Conservation (phyloP, 371 early-diverging fungal species). For the Parasitella parasitica region DNA sequence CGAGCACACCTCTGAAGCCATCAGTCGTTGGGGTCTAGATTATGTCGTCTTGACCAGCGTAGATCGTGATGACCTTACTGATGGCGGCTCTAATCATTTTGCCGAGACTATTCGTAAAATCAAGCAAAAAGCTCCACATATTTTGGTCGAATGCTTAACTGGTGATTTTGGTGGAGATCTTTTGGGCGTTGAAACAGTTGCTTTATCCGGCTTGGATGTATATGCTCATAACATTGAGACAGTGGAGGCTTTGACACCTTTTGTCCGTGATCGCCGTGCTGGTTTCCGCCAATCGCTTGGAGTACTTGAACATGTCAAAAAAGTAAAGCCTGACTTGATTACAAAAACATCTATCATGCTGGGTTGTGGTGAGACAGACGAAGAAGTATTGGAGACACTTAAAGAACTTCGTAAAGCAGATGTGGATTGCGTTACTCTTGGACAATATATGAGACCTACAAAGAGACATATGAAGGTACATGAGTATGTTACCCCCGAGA, state of each 20-base stretch:
- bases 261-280: slow-evolving; percentile 95
- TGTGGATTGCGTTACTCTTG: slow-evolving; percentile 96
- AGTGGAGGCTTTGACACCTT: slow-evolving; percentile 87
- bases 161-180: slow-evolving; percentile 93
- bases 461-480: slow-evolving; percentile 97
- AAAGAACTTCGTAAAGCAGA: slow-evolving; percentile 80
- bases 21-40: slow-evolving; percentile 95
- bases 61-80: slow-evolving; percentile 94
- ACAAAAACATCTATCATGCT: slow-evolving; percentile 98
- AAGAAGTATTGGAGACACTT: slow-evolving; percentile 87
- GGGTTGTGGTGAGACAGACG: slow-evolving; percentile 95
- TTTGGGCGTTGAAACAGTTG: slow-evolving; percentile 78
- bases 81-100: slow-evolving; percentile 95
- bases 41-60: slow-evolving; percentile 97
- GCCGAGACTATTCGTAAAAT: slow-evolving; percentile 87
- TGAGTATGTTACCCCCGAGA: slow-evolving; percentile 92
- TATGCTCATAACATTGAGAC: slow-evolving; percentile 99
- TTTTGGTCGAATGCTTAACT: slow-evolving; percentile 94
- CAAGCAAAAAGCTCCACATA: slow-evolving; percentile 86
- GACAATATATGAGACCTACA: slow-evolving; percentile 99
- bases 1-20: slow-evolving; percentile 92
- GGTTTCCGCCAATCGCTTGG: slow-evolving; percentile 89
- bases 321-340: slow-evolving; percentile 72
- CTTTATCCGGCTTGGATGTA: slow-evolving; percentile 91
- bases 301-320: slow-evolving; percentile 89